A percentile compares a stretch with the other conserved stretches of the same genome.
These are phyloP conservation scores for Phalaenopsis equestris DNA, from an alignment of 106 monocot species.

Conservation along the genomic window DNA sequence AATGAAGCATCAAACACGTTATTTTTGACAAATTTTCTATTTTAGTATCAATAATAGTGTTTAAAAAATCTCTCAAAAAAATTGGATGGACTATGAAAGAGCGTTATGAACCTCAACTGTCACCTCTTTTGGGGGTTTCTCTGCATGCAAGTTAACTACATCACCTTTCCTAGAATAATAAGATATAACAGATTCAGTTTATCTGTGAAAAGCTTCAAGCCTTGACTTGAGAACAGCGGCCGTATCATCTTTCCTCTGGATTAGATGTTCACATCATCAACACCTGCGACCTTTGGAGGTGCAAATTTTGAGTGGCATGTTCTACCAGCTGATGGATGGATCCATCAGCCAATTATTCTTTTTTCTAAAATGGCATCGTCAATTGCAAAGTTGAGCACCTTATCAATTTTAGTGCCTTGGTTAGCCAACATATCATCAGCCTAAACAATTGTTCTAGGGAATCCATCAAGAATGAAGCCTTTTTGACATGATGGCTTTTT, in stretches of 20 bases:
- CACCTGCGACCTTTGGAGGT: conserved; percentile 75
- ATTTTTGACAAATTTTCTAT: background rate
- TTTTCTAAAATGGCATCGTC: conserved; percentile 95
- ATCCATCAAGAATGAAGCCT: conserved; percentile 99
- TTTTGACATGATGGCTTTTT: conserved; percentile 94
- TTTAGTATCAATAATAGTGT: background rate
- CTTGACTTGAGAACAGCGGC: conserved; percentile 86
- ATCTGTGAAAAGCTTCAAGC: conserved; percentile 88
- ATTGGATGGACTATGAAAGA: conserved; percentile 11
- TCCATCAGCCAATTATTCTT: conserved; percentile 97
- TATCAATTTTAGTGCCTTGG: conserved; percentile 79
- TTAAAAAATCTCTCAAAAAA: background rate
- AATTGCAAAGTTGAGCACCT: conserved; percentile 95
- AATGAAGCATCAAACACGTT: background rate
- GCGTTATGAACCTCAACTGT: conserved; percentile 26
- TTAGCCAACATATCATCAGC: conserved; percentile 92
- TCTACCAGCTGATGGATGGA: conserved; percentile 81
- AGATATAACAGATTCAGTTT: conserved; percentile 83
- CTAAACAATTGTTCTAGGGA: conserved; percentile 91
- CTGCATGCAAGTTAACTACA: conserved; percentile 22
- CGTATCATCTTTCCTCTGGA: conserved; percentile 95
- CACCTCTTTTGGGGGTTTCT: conserved; percentile 32
- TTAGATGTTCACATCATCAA: conserved; percentile 99
- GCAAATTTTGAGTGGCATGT: conserved; percentile 89
- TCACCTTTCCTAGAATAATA: conserved; percentile 25